Base-by-base conservation (phyloP, 1,284 basidiomycete species). In the Ceratobasidium sp. region DNA sequence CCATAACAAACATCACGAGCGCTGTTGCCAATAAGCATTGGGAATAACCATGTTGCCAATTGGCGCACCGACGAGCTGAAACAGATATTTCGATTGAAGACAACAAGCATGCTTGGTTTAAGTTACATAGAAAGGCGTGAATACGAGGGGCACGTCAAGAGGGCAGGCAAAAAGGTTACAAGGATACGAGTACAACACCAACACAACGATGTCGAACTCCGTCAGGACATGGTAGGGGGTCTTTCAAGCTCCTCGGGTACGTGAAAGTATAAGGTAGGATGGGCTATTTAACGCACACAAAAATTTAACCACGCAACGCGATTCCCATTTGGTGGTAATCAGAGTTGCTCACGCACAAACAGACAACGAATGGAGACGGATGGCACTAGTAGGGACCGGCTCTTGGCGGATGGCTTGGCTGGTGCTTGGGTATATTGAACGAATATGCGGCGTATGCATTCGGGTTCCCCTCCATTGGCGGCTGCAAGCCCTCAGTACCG, bases 371-470 rank as follows among this genome's bases (percentile, higher is more conserved):
- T 8, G 43, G 36, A 43, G 14, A 14, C 6, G 9, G 16, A 45
- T 10, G 9, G 43, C 9, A 23, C 45, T 64, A 64, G 23, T 64
- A 64, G 30, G 61, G 61, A 36, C 30, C 46, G 43, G 26, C 36
- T 10, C 3, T 52, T 6, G 46, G 28, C n/a, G 52, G 34, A 18
- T 39, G 16, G 36, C 23, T 39, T 23, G 48, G 36, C 23, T 67
- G 64, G 23, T 67, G 64, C 36, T 67, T 67, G 21, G 64, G 64
- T 3, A 67, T 30, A 36, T 67, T 67, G 34, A 67, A 67, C 34
- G 64, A 34, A 55, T 48, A 67, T 12, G 34, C 9, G 30, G 5
- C 32, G n/a, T 46, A 45, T 30, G 48, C 23, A 32, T 39, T 52
- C 34, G 41, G 50, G 43, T 67, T 48, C 14, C 50, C 48, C 12